phyloP scores from a whole-genome alignment of 2,329 filamentous ascomycete species.

The Pyrenophora teres region DNA sequence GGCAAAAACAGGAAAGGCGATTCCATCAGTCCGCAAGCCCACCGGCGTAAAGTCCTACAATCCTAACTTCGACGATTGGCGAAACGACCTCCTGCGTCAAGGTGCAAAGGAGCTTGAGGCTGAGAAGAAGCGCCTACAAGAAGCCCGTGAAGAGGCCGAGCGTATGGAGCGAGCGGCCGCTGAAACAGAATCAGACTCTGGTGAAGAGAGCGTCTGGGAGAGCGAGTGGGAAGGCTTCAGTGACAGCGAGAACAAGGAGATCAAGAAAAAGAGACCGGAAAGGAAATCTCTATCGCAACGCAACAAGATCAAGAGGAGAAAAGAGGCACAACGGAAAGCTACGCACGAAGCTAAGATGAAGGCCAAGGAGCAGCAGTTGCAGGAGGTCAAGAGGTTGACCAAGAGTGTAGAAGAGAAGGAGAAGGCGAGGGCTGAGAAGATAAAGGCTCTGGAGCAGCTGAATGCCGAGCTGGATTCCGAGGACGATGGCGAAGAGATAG shows the following conservation, averaged over 20 bases:
- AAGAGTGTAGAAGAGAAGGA: conserved; percentile 67
- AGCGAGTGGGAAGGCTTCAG: conserved; percentile 71
- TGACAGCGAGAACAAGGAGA: conserved; percentile 57
- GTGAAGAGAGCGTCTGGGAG: conserved; percentile 93
- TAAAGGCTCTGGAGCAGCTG: conserved; percentile 33
- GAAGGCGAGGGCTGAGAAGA: conserved; percentile 42
- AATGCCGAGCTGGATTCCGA: conserved; percentile 32
- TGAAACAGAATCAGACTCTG: conserved; percentile 73
- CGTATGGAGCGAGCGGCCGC: conserved; percentile 72
- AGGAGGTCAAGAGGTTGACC: conserved; percentile 72
- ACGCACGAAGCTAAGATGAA: conserved; percentile 78
- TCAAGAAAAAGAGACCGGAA: conserved; percentile 75
- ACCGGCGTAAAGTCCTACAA: conserved; percentile 90
- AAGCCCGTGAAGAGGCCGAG: conserved; percentile 68
- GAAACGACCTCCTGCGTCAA: conserved; percentile 73
- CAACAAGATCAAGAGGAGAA: conserved; percentile 86
- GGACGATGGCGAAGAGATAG: conserved; percentile 46
- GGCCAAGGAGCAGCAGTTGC: conserved; percentile 71
- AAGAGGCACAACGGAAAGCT: conserved; percentile 78
- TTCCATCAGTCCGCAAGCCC: conserved; percentile 80
- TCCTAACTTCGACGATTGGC: conserved; percentile 84
- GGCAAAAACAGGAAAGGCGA: conserved; percentile 76
- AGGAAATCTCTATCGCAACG: conserved; percentile 85
- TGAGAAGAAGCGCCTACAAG: conserved; percentile 73
- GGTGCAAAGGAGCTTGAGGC: conserved; percentile 78